Evolutionary conservation across 1,284 basidiomycete species (phyloP).

Genomic region (Marasmius sp.): DNA sequence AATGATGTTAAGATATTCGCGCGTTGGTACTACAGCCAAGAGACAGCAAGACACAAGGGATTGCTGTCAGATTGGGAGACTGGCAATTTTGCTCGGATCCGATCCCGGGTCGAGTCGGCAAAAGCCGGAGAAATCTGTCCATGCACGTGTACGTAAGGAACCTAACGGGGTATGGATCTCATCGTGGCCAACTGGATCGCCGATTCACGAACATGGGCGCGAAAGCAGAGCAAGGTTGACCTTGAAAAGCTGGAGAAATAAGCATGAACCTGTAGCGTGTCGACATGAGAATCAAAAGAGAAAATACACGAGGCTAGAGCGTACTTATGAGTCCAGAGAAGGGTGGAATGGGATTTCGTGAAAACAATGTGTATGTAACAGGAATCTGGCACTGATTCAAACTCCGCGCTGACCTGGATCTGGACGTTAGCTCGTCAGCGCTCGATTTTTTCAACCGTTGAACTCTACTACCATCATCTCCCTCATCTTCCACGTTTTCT

Average conservation of each 20-base stretch:
- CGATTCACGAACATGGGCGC: slow-evolving; percentile 16
- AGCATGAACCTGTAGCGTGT: not conserved
- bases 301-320: not conserved
- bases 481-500: not conserved
- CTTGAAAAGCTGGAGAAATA: not conserved
- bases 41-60: not conserved
- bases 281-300: not conserved
- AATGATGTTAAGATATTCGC: not conserved
- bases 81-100: slow-evolving; percentile 8
- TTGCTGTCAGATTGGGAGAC: not conserved
- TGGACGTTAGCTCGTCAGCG: not conserved
- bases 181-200: slow-evolving; percentile 23
- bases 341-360: no score
- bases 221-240: slow-evolving; percentile 18
- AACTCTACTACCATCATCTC: not conserved
- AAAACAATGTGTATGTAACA: not conserved
- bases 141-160: slow-evolving; percentile 1
- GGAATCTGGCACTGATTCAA: not conserved
- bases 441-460: slow-evolving; percentile 1
- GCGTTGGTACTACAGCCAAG: not conserved
- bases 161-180: slow-evolving; percentile 19
- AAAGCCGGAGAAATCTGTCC: not conserved
- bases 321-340: not conserved
- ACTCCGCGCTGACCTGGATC: not conserved
- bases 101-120: not conserved